Evolutionary conservation across 1,284 basidiomycete genomes (phyloP).

Genomic region (Mycena sp.): DNA sequence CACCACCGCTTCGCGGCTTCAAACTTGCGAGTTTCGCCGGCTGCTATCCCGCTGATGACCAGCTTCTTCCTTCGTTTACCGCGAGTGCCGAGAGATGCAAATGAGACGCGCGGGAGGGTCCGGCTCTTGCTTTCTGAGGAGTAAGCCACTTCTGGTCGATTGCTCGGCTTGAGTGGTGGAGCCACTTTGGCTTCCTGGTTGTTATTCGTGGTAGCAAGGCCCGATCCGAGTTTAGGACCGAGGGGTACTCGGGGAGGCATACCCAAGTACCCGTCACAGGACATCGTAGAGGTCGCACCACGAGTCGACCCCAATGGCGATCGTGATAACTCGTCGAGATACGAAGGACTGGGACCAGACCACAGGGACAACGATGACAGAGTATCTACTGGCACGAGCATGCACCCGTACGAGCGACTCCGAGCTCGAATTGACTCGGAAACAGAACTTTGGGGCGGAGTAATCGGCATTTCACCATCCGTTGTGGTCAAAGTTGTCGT

Average conservation of each 20-base stretch:
- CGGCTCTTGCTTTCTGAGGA: constrained; percentile 42
- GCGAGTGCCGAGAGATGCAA: constrained; percentile 54
- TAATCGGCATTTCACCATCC: constrained; percentile 50
- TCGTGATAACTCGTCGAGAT: constrained; percentile 22
- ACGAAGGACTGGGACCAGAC: constrained; percentile 28
- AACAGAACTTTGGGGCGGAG: constrained; percentile 56
- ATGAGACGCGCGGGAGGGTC: constrained; percentile 53
- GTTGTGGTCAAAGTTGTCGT: constrained; percentile 54
- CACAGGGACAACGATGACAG: constrained; percentile 39
- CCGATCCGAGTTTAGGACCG: constrained; percentile 39
- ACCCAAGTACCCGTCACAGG: constrained; percentile 9
- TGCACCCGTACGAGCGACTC: constrained; percentile 46
- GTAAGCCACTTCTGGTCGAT: constrained; percentile 48
- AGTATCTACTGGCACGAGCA: constrained; percentile 39
- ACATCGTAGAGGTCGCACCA: constrained; percentile 13
- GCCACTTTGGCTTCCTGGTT: not conserved
- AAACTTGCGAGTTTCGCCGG: constrained; percentile 58
- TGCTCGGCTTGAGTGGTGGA: constrained; percentile 18
- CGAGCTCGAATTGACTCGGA: constrained; percentile 58
- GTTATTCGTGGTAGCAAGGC: constrained; percentile 32
- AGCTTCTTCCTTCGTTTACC: constrained; percentile 62
- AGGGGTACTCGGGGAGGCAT: constrained; percentile 42
- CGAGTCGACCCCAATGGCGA: not conserved
- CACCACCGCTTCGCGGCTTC: constrained; percentile 75
- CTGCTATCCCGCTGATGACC: constrained; percentile 62